Conservation (phyloP, 164 flowering plant genomes). For the Liriodendron chinense region DNA sequence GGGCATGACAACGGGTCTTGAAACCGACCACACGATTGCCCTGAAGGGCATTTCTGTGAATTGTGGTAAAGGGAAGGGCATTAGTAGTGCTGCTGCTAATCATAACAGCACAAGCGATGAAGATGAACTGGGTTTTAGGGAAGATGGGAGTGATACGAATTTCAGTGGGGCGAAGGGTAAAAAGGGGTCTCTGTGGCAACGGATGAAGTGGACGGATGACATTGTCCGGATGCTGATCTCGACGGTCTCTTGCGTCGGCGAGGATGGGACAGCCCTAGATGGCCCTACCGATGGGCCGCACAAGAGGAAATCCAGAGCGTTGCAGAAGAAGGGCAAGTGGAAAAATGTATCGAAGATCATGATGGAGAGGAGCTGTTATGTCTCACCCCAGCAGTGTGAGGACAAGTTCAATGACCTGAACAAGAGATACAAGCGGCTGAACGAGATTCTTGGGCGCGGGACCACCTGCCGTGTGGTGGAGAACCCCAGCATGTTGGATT, state of each 20-base stretch:
- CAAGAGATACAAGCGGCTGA: conserved; percentile 63
- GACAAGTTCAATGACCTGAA: conserved; percentile 72
- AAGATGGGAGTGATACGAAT: conserved; percentile 26
- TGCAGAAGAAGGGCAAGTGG: conserved; percentile 73
- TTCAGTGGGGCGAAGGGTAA: conserved; percentile 27
- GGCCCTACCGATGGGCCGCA: conserved; percentile 22
- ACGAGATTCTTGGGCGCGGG: conserved; percentile 64
- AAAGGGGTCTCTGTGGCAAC: conserved; percentile 53
- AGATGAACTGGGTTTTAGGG: conserved; percentile 7
- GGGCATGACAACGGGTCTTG: conserved; percentile 26
- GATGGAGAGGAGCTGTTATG: conserved; percentile 50
- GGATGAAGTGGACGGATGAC: conserved; percentile 69
- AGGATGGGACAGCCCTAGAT: conserved; percentile 37
- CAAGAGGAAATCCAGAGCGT: conserved; percentile 38
- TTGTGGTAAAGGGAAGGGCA: conserved; percentile 38
- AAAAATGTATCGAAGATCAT: conserved; percentile 55
- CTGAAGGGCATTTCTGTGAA: conserved; percentile 22
- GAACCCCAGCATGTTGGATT: conserved; percentile 53
- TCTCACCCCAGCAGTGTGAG: conserved; percentile 80
- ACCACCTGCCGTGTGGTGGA: conserved; percentile 61
- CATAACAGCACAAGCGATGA: conserved; percentile 14
- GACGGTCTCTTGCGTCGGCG: conserved; percentile 56
- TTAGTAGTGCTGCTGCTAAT: neutral
- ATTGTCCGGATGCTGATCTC: conserved; percentile 52
- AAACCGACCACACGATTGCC: conserved; percentile 22